Percentiles rank a stretch among this genome's conserved stretches.
phyloP scores from a whole-genome alignment of 164 flowering plant species.

The Stephania japonica region DNA sequence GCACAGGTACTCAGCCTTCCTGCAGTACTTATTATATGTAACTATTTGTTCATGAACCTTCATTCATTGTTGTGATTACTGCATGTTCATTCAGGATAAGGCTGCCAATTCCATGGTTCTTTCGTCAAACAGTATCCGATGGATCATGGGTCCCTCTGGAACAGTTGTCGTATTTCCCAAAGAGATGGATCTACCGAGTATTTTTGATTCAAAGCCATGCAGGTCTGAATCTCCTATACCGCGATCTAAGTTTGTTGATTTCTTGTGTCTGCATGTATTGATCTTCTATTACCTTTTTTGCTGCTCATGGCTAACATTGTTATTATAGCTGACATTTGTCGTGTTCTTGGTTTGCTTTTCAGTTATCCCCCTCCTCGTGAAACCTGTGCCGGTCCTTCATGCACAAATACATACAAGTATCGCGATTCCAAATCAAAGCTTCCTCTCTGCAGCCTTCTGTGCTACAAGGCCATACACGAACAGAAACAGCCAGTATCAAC shows the following conservation, averaged over 20 bases:
- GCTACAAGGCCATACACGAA: conserved; percentile 58
- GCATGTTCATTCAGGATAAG: conserved; percentile 53
- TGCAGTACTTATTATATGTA: neutral
- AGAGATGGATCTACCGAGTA: conserved; percentile 68
- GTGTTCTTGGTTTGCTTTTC: conserved; percentile 17
- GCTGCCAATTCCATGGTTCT: conserved; percentile 56
- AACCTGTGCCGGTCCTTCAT: conserved; percentile 66
- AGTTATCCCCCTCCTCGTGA: conserved; percentile 82
- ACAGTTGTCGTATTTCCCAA: conserved; percentile 64
- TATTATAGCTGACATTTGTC: neutral
- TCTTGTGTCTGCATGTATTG: neutral
- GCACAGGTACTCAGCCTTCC: conserved; percentile 60
- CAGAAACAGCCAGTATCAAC: conserved; percentile 27
- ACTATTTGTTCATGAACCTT: no score
- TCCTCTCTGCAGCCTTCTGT: conserved; percentile 70
- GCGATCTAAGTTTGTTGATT: neutral
- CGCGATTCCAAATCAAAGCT: conserved; percentile 71
- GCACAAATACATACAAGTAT: conserved; percentile 59
- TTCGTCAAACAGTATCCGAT: conserved; percentile 56
- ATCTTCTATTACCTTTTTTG: neutral
- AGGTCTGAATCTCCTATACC: conserved; percentile 38
- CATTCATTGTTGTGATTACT: neutral
- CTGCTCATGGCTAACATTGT: neutral
- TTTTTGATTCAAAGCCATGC: conserved; percentile 61
- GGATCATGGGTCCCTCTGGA: conserved; percentile 68